Percentiles rank a stretch among this genome's conserved stretches.
phyloP scores from a whole-genome alignment of 306 rosid genomes.

The Acacia acuminata region DNA sequence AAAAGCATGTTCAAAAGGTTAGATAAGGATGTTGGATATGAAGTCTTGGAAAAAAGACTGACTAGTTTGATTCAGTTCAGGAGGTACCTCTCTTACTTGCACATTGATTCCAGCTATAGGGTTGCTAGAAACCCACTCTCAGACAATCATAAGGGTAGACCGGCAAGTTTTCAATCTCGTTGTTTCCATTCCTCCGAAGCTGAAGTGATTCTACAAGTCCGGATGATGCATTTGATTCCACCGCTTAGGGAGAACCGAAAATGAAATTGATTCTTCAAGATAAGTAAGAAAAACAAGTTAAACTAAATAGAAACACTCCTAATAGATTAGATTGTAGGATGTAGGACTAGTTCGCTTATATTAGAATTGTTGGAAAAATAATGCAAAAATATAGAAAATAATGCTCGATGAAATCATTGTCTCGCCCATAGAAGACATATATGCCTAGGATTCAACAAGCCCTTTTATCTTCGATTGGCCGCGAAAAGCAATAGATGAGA shows the following conservation, averaged over 20 bases:
- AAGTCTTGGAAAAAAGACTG: conserved; percentile 4
- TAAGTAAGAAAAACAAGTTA: background rate
- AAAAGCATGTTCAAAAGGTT: conserved; percentile 14
- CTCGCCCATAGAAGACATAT: background rate
- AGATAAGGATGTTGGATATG: background rate
- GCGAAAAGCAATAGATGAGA: background rate
- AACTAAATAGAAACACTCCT: background rate
- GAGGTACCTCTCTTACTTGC: conserved; percentile 79
- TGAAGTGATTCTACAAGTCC: conserved; percentile 32
- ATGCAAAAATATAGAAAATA: too few relatives aligned
- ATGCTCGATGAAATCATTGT: background rate
- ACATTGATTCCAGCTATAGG: conserved; percentile 65
- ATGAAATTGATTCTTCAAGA: conserved; percentile 34
- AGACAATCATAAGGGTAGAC: conserved; percentile 73
- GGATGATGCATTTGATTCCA: conserved; percentile 35
- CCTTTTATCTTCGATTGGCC: background rate
- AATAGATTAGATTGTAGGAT: background rate
- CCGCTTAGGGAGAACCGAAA: conserved; percentile 49
- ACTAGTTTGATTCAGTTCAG: conserved; percentile 27
- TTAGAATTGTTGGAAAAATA: background rate
- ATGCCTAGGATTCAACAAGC: background rate
- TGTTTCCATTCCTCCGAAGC: conserved; percentile 44
- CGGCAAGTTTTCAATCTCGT: conserved; percentile 31
- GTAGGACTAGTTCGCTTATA: background rate
- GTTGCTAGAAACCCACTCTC: conserved; percentile 60